Conservation (phyloP, 345 rosid genomes). For the Trapa incisa region DNA sequence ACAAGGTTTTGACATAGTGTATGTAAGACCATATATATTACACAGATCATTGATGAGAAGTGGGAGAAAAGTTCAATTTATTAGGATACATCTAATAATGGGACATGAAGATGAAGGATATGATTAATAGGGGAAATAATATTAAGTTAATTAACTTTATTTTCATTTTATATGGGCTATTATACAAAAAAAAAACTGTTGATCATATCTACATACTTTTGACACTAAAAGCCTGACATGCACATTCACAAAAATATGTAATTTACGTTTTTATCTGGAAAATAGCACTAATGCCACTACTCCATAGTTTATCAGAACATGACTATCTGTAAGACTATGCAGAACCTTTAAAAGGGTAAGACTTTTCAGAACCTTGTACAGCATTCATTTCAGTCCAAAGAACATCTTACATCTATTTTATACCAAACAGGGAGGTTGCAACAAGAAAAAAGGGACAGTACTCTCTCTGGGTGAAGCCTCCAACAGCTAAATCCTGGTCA, state of each 20-base stretch:
- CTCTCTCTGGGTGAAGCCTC: conserved; percentile 26
- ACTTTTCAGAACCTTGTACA: neutral
- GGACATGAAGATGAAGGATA: too few species aligned
- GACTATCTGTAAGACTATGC: neutral
- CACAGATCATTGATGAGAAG: too few species aligned
- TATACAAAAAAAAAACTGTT: neutral
- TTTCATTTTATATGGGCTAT: too few species aligned
- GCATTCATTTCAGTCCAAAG: neutral
- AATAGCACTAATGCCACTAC: neutral
- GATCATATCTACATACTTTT: neutral
- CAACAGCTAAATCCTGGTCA: conserved; percentile 21
- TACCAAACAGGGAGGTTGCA: too few species aligned
- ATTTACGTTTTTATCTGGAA: neutral
- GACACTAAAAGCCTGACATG: neutral
- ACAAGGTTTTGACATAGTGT: neutral
- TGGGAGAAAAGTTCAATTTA: too few species aligned
- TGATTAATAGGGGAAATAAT: too few species aligned
- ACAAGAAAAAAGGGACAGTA: conserved; percentile 2
- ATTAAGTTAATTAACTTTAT: too few species aligned
- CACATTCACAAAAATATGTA: neutral
- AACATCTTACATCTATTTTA: neutral
- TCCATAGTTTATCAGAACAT: neutral
- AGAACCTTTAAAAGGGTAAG: neutral
- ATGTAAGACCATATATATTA: too few species aligned
- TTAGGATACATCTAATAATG: too few species aligned